These are phyloP conservation scores for Ustilago loliicola DNA, from an alignment of 1,284 basidiomycete genomes.

Conservation along the genomic window DNA sequence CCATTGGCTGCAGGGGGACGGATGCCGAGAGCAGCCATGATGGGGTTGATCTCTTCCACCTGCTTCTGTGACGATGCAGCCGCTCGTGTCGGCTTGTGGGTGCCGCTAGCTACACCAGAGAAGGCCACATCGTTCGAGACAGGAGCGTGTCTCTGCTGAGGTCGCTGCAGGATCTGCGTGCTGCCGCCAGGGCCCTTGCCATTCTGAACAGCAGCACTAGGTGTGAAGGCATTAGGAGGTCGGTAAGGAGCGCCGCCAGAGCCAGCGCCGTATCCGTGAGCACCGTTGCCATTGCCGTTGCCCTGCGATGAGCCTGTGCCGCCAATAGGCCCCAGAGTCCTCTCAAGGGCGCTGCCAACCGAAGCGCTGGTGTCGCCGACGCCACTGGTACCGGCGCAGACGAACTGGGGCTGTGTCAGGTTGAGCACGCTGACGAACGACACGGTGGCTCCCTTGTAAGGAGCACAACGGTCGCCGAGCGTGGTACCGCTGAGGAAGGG, in stretches of 20 bases:
- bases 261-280: slow-evolving; percentile 37
- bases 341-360: slow-evolving; percentile 50
- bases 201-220: slow-evolving; percentile 30
- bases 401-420: slow-evolving; percentile 65
- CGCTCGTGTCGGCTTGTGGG: slow-evolving; percentile 38
- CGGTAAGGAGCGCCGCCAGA: slow-evolving; percentile 29
- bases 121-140: slow-evolving; percentile 52
- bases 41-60: slow-evolving; percentile 47
- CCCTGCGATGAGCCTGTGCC: slow-evolving; percentile 32
- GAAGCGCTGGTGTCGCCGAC: slow-evolving; percentile 45
- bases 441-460: slow-evolving; percentile 58
- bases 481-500: slow-evolving; percentile 93
- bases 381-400: slow-evolving; percentile 39
- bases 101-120: slow-evolving; percentile 52
- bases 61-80: slow-evolving; percentile 20
- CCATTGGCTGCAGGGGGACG: slow-evolving; percentile 27
- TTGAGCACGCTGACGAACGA: slow-evolving; percentile 64
- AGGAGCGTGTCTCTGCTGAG: slow-evolving; percentile 39
- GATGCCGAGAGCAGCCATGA: slow-evolving; percentile 55
- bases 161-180: slow-evolving; percentile 48
- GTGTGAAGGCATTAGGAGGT: slow-evolving; percentile 50
- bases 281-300: slow-evolving; percentile 36
- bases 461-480: slow-evolving; percentile 76
- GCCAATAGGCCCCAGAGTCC: slow-evolving; percentile 54
- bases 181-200: slow-evolving; percentile 28